These are phyloP conservation scores for Suillus lakei DNA, from an alignment of 768 basidiomycete genomes.

Conservation along the genomic window DNA sequence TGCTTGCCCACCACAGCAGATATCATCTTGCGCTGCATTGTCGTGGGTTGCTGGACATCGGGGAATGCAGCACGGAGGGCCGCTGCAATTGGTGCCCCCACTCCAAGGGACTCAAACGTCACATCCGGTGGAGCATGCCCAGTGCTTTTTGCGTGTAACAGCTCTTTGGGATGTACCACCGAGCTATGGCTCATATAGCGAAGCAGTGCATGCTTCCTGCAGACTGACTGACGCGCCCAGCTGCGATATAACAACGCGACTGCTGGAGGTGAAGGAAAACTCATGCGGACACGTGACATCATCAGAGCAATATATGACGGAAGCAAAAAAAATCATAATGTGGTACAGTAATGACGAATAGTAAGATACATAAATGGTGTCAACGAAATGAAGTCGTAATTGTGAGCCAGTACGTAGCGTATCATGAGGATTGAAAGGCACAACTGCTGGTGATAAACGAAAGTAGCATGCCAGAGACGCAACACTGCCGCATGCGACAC, in stretches of 20 bases:
- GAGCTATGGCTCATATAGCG: slow-evolving; percentile 33
- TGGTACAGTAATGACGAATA: slow-evolving; percentile 9
- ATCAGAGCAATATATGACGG: background rate
- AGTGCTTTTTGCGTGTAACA: slow-evolving; percentile 2
- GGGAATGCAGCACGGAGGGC: slow-evolving; percentile 67
- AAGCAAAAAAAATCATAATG: slow-evolving; percentile 1
- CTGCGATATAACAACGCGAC: slow-evolving; percentile 3
- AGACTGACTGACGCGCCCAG: slow-evolving; percentile 23
- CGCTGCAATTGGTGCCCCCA: slow-evolving; percentile 51
- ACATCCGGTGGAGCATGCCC: slow-evolving; percentile 7
- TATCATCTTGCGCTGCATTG: slow-evolving; percentile 63
- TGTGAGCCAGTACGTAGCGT: slow-evolving; percentile 9
- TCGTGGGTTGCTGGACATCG: slow-evolving; percentile 58
- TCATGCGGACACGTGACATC: slow-evolving; percentile 32
- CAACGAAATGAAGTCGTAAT: slow-evolving; percentile 11
- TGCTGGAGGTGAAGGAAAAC: slow-evolving; percentile 18
- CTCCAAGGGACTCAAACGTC: slow-evolving; percentile 57
- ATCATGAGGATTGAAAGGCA: slow-evolving; percentile 34
- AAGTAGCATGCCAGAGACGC: slow-evolving; percentile 13
- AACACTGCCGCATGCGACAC: slow-evolving; percentile 13
- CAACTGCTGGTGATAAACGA: slow-evolving; percentile 13
- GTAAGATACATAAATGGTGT: slow-evolving; percentile 17
- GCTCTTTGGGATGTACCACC: slow-evolving; percentile 21
- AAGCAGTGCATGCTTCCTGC: slow-evolving; percentile 21
- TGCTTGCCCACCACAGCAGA: slow-evolving; percentile 58